Base-by-base conservation (phyloP, 257 asterid species). In the Linderniella brevidens region DNA sequence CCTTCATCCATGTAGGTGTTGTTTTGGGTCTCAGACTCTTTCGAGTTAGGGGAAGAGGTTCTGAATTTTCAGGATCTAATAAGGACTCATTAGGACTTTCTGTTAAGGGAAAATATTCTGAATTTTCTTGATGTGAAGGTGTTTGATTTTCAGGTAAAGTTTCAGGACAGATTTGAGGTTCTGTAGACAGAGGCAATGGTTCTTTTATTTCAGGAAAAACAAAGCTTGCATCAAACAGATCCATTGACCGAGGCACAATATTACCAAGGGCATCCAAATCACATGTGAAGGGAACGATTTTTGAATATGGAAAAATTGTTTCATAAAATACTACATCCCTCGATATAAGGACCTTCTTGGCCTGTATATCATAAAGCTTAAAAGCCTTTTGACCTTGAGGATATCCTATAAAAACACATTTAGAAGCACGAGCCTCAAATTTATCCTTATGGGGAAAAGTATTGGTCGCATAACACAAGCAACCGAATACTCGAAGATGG, bases 281-380 rank as follows among this genome's bases (percentile, higher is more conserved):
- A n/a, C n/a, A 43, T 11, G n/a, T 18, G n/a, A n/a, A 9, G n/a
- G 7, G 48, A 5, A 13, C 4, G 1, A 13, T 40, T 2, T 11
- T 40, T 11, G 44, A 40, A 4, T 43, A 43, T 0, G 48, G 48
- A 43, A 43, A 43, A 8, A 43, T 43, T n/a, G 14, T 9, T 10
- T 43, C 48, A 43, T 10, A n/a, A 43, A 43, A 43, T 4, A 10
- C 17, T 18, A 43, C 48, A 43, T 43, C 48, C 8, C 48, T 43
- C 3, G 16, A 10, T 8, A 13, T n/a, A 4, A 43, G 3, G 17
- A 43, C 17, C 17, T 43, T 11, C 16, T 43, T 11, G 8, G 48
- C 7, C 8, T 11, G 13, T 6, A 43, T 15, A 18, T 10, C 17
- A 13, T n/a, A 13, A n/a, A 43, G 13, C n/a, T 43, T 43, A 13